Conservation (phyloP, 78 protist species). For the Dictyostelium purpureum region DNA sequence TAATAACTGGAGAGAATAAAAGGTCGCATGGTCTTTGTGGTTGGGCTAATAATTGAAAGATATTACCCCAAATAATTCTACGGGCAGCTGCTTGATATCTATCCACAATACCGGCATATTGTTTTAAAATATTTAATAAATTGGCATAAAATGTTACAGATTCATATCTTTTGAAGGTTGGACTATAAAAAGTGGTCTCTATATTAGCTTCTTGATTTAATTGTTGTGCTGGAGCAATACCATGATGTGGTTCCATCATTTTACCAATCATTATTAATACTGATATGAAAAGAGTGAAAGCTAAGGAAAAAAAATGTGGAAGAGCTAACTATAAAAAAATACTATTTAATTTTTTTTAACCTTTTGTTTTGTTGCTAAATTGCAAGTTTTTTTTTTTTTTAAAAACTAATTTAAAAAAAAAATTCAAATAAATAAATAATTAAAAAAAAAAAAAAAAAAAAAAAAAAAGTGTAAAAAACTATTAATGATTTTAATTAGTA, state of each 20-base stretch:
- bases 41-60: slow-evolving; percentile 52
- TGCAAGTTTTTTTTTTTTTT: no score
- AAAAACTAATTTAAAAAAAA: no score
- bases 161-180: slow-evolving; percentile 70
- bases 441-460: no score
- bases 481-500: no score
- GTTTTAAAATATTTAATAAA: slow-evolving; percentile 53
- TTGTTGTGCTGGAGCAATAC: neutral
- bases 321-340: no score
- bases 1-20: slow-evolving; percentile 53
- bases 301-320: no score
- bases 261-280: neutral
- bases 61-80: slow-evolving; percentile 38
- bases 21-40: slow-evolving; percentile 62
- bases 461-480: no score
- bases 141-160: slow-evolving; percentile 54
- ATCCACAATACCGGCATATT: slow-evolving; percentile 56
- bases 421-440: no score
- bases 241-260: slow-evolving; percentile 4
- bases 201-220: neutral
- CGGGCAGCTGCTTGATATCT: slow-evolving; percentile 46
- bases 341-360: no score
- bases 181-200: slow-evolving; percentile 65
- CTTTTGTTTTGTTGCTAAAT: no score
- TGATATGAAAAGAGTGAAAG: no score